Base-by-base conservation (phyloP, 225 moss, liverwort and hornwort genomes). In the Thuidium tamariscinum region DNA sequence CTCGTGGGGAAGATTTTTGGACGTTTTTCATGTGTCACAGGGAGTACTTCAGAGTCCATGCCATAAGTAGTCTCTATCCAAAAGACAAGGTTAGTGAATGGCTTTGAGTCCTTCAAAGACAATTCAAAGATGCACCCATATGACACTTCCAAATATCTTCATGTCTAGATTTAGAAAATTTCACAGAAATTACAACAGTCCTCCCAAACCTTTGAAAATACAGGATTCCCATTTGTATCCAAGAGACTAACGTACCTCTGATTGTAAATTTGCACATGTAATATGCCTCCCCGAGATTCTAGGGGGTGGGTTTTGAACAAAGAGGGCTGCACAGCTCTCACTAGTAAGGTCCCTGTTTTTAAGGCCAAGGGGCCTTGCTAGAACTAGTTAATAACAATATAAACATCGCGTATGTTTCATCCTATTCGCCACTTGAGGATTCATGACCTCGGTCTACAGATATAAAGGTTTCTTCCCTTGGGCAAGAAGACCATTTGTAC, bases 381-480 rank as follows among this genome's bases (percentile, higher is more conserved):
- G 71, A 71, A 16, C 71, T 83, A 64, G 63, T 30, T 39, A 30
- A 32, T 77, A 32, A 56, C 44, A 26, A 55, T 77, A 42, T 77
- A 52, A 82, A 11, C 61, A 51, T 67, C 60, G 27, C 26, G 61
- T 82, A 52, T 70, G 49, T 42, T 62, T 76, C 81, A 80, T 81
- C 76, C 63, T 76, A 66, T 81, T 63, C 84, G 65, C 78, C 63
- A 78, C 65, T 71, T 85, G 65, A 82, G 85, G 65, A 90, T 34
- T 65, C 64, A 88, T 77, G 44, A 87, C 90, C 87, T 74, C 41
- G 65, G 42, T 74, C 90, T 84, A 84, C 62, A 74, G 62, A 62
- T 87, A 65, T 23, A 64, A 41, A 34, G 85, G 29, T 76, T 81
- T 87, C 87, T 90, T 88, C 77, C 82, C 87, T 72, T 85, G 82